Evolutionary conservation across 441 rosid species (phyloP).

Genomic region (Brassica hybrid): DNA sequence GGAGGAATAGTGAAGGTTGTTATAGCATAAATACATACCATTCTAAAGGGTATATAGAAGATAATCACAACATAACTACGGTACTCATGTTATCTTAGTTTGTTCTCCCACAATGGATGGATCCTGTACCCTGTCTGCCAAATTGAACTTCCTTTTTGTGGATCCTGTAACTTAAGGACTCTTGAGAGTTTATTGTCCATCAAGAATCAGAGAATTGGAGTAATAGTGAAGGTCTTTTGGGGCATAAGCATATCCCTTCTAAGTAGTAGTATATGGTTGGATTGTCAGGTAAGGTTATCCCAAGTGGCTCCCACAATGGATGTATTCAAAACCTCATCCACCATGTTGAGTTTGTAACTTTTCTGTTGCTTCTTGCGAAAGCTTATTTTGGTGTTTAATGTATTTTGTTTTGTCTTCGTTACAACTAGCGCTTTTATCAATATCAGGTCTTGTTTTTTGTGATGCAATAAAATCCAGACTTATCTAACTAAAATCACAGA

Average conservation of each 20-base stretch:
- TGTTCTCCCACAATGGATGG: conserved; percentile 24
- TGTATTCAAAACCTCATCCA: background rate
- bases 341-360: background rate
- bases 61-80: background rate
- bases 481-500: background rate
- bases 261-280: no score
- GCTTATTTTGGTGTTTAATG: background rate
- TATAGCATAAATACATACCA: background rate
- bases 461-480: background rate
- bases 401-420: background rate
- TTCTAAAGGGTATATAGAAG: background rate
- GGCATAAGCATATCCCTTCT: background rate
- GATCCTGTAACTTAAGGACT: background rate
- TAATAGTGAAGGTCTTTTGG: background rate
- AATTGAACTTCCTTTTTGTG: conserved; percentile 2
- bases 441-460: background rate
- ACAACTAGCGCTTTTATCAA: background rate
- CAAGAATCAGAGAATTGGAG: no score
- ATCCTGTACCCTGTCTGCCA: conserved; percentile 5
- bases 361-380: background rate
- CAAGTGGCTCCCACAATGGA: no score
- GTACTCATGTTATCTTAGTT: background rate
- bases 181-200: no score
- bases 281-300: no score
- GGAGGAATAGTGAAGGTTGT: background rate